phyloP scores from a whole-genome alignment of 371 early-diverging fungal genomes.

The Mucor velutinosus region DNA sequence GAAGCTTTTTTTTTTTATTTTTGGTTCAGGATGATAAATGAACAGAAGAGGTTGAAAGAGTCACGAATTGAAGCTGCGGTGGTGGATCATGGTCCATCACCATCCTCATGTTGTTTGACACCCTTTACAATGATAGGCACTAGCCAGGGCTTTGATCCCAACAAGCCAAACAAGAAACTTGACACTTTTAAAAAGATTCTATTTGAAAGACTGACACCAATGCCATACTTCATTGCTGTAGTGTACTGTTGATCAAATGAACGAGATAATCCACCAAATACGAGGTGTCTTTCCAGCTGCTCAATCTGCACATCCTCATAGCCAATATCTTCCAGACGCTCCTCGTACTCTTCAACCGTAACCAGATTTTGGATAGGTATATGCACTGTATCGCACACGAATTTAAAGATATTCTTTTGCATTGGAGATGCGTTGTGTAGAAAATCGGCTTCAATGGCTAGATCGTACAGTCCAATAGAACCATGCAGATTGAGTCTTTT shows the following conservation, averaged over 20 bases:
- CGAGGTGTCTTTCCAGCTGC: constrained; percentile 6
- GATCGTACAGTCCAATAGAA: constrained; percentile 44
- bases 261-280: constrained; percentile 31
- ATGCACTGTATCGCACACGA: constrained; percentile 13
- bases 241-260: constrained; percentile 10
- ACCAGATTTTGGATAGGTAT: constrained; percentile 38
- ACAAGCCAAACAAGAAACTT: constrained; percentile 13
- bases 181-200: constrained; percentile 13
- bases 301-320: constrained; percentile 19
- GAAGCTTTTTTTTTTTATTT: too few relatives aligned
- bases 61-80: background rate
- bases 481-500: constrained; percentile 36
- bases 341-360: constrained; percentile 22
- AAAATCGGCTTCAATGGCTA: constrained; percentile 27
- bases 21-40: background rate
- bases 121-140: constrained; percentile 24
- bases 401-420: constrained; percentile 5
- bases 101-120: background rate
- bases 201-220: constrained; percentile 15
- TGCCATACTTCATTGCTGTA: constrained; percentile 7
- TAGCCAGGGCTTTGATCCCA: constrained; percentile 14
- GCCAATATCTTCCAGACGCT: constrained; percentile 14
- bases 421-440: constrained; percentile 8
- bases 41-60: background rate
- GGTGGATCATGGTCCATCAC: background rate